Evolutionary conservation across 805 yeast genomes (phyloP), one percentile per base, ranked within the genome.

Genomic region (Wickerhamiella allomyrinae): DNA sequence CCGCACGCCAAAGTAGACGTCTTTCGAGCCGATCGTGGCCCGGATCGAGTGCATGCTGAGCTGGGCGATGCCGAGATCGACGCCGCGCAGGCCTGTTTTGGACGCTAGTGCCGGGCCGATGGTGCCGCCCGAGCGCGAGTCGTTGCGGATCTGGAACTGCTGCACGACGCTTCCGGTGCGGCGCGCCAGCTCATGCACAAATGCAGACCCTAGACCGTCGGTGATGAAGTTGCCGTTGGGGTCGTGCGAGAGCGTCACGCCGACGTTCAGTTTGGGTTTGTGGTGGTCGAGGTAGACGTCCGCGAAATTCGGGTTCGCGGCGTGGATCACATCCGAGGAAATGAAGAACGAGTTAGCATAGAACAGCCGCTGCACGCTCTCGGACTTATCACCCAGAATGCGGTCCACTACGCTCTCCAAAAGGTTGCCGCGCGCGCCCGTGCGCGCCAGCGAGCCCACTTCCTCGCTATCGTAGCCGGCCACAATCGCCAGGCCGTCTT

Each of bases 221-320:
- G 94, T 81, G 20, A 87, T 85, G 79, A 82, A 76, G 56, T 79
- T 80, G 11, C 81, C 86, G 58, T 82, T 79, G 31, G 93, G 75
- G 59, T 84, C 93, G 50, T 77, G 65, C 2, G 83, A 70, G 23
- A 85, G 57, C 1, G 85, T 66, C 46, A 82, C 57, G 44, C 94
- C 95, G 31, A 67, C 72, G 65, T 84, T 84, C 48, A 89, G 86
- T 46, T 75, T 64, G 15, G 94, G 91, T 57, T 74, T 77, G 66
- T 83, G 93, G 61, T 78, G 61, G 53, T 80, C 87, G 55, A 81
- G 66, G 60, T 84, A 82, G 27, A 73, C 79, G 41, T 50, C 48
- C 29, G 48, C 41, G 47, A 60, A 60, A 62, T 82, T 81, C 42
- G 95, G 94, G 64, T 84, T 81, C 52, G 77, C 67, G 57, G 84